These are phyloP conservation scores for Trametes villosa DNA, from an alignment of 768 basidiomycete species.

Conservation along the genomic window DNA sequence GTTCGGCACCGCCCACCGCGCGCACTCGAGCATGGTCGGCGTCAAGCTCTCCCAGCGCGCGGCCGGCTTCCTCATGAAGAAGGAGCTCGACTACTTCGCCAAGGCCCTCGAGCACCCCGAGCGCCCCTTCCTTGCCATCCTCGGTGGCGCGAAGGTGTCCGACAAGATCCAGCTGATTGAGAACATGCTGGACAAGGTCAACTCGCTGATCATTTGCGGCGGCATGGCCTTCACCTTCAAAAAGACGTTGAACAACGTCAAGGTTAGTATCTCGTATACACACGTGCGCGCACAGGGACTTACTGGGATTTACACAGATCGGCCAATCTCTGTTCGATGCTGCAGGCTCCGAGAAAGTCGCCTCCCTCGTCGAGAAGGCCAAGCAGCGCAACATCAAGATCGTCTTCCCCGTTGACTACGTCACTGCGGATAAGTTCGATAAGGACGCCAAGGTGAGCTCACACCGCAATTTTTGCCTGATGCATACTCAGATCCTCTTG, in stretches of 20 bases:
- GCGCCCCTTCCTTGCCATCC: conserved; percentile 95
- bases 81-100: conserved; percentile 98
- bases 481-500: conserved; percentile 3
- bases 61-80: conserved; percentile 96
- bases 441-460: conserved; percentile 81
- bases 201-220: conserved; percentile 94
- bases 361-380: conserved; percentile 85
- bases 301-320: conserved; percentile 68
- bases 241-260: conserved; percentile 82
- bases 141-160: conserved; percentile 98
- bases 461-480: neutral
- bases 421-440: conserved; percentile 94
- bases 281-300: too few relatives aligned
- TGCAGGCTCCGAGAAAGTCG: conserved; percentile 86
- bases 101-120: conserved; percentile 96
- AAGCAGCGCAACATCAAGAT: conserved; percentile 90
- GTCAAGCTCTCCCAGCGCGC: conserved; percentile 91
- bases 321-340: conserved; percentile 94
- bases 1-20: conserved; percentile 97
- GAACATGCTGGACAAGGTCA: conserved; percentile 98
- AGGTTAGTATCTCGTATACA: conserved; percentile 46
- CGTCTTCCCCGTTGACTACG: conserved; percentile 93
- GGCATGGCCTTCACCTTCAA: conserved; percentile 99
- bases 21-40: conserved; percentile 99
- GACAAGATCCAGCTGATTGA: conserved; percentile 99